Conservation (phyloP, 106 monocot species). For the Dendrobium huoshanense region DNA sequence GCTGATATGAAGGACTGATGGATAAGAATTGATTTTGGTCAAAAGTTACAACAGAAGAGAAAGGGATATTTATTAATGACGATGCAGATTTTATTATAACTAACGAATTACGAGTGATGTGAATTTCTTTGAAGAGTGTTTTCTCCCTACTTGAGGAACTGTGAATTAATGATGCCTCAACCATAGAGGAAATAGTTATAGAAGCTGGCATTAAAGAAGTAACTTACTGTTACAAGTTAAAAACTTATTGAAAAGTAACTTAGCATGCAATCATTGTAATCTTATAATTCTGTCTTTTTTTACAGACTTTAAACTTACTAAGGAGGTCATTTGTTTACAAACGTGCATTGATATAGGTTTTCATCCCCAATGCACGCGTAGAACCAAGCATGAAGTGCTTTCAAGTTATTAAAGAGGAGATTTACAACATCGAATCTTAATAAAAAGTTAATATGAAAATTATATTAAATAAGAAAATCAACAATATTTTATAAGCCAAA, state of each 20-base stretch:
- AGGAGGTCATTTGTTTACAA: background rate
- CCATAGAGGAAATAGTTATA: constrained; percentile 1
- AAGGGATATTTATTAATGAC: constrained; percentile 21
- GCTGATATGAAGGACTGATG: background rate
- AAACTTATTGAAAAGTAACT: no score
- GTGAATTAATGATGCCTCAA: constrained; percentile 1
- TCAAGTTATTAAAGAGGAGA: background rate
- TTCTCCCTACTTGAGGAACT: constrained; percentile 1
- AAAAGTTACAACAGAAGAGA: background rate
- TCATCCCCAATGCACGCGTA: background rate
- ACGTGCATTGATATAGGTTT: background rate
- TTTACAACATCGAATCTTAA: background rate
- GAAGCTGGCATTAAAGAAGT: constrained; percentile 5
- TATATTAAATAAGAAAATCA: background rate
- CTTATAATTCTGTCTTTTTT: no score
- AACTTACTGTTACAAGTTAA: background rate
- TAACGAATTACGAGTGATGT: constrained; percentile 20
- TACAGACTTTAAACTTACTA: background rate
- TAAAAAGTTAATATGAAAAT: background rate
- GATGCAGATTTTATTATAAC: constrained; percentile 1
- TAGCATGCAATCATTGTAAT: no score
- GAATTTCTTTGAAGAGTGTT: background rate
- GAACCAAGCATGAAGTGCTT: background rate
- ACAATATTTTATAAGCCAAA: background rate
- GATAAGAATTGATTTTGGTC: background rate